Conservation (phyloP, 768 basidiomycete genomes). For the Panaeolus papilionaceus region DNA sequence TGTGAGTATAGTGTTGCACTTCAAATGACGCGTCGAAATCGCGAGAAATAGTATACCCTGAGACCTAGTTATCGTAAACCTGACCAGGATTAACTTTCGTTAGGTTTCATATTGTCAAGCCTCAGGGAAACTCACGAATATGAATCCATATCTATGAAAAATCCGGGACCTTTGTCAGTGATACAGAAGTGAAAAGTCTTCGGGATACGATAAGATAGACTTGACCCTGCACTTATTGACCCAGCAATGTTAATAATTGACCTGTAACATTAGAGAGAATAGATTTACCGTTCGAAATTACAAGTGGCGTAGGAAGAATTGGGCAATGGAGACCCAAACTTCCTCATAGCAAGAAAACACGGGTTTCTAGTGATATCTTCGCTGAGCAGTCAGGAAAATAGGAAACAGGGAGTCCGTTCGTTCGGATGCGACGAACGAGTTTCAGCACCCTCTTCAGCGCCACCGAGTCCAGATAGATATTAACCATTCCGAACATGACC, state of each 20-base stretch:
- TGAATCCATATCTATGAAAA: background rate
- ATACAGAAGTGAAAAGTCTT: background rate
- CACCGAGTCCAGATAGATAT: conserved; percentile 2
- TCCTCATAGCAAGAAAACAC: background rate
- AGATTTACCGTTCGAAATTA: background rate
- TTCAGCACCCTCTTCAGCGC: conserved; percentile 1
- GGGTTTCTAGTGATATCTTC: background rate
- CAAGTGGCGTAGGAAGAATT: background rate
- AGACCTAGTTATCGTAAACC: background rate
- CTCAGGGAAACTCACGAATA: conserved; percentile 2
- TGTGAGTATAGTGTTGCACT: background rate
- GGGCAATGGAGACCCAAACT: background rate
- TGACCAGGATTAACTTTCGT: background rate
- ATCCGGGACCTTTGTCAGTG: background rate
- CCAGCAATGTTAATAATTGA: background rate
- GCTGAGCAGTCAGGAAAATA: background rate
- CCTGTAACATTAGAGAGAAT: background rate
- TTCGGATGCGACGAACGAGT: background rate
- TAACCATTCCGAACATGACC: background rate
- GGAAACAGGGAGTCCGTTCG: background rate
- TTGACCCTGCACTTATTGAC: conserved; percentile 1
- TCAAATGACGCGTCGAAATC: background rate
- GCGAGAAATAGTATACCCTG: background rate
- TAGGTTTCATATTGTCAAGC: conserved; percentile 1
- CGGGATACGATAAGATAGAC: background rate